A percentile compares a stretch with the other conserved stretches of the same genome.
phyloP scores from a whole-genome alignment of 2,329 filamentous ascomycete genomes.

The Apiospora sp. region DNA sequence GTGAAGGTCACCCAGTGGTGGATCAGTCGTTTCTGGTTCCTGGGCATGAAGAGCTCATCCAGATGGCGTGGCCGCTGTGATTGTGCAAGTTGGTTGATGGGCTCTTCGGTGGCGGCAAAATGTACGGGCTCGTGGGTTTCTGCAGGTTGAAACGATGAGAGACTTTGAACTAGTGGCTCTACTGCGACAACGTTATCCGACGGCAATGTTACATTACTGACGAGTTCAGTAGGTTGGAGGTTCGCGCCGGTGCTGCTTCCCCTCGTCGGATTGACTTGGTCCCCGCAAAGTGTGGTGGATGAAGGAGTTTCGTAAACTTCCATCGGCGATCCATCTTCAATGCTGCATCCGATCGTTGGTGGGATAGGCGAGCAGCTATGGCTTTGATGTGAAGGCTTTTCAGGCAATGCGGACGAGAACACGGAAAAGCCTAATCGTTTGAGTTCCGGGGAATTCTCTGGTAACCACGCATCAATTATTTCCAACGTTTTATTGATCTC shows the following conservation, averaged over 20 bases:
- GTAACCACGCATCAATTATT: slow-evolving; percentile 30
- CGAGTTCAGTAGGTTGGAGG: background rate
- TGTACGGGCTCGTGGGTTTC: background rate
- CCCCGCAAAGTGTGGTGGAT: background rate
- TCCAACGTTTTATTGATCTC: slow-evolving; percentile 25
- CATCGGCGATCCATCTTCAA: background rate
- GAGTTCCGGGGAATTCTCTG: background rate
- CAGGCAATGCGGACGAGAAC: background rate
- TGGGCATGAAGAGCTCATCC: slow-evolving; percentile 32
- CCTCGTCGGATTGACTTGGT: background rate
- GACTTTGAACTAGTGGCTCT: background rate
- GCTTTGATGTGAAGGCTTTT: background rate
- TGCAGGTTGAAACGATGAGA: background rate
- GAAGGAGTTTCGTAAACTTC: background rate
- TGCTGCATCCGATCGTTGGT: background rate
- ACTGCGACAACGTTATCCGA: background rate
- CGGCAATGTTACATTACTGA: background rate
- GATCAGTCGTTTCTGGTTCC: slow-evolving; percentile 35
- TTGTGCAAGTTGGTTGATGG: background rate
- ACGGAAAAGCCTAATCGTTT: slow-evolving; percentile 24
- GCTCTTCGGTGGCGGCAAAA: background rate
- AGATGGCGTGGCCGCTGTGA: slow-evolving; percentile 28
- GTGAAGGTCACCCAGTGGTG: slow-evolving; percentile 40
- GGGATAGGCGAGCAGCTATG: background rate
- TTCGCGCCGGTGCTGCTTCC: background rate